A percentile compares a stretch with the other conserved stretches of the same genome.
phyloP scores from a whole-genome alignment of 2,329 filamentous ascomycete species.

The Pseudogymnoascus verrucosus region DNA sequence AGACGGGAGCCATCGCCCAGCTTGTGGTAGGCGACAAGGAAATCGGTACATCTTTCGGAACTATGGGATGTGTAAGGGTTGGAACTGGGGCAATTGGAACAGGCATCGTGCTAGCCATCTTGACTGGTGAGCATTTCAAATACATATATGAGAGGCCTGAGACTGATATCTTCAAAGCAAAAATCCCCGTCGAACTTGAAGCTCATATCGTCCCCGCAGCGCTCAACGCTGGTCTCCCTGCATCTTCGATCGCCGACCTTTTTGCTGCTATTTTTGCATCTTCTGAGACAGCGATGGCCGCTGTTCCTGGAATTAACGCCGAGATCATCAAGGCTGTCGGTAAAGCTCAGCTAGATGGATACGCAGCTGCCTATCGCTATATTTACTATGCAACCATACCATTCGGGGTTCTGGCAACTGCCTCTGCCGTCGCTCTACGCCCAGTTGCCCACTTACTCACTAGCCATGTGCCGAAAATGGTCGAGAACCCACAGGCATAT shows the following conservation, averaged over 20 bases:
- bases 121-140: neutral
- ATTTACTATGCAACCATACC: neutral
- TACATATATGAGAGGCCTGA: neutral
- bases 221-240: constrained; percentile 8
- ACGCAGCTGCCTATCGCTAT: neutral
- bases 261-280: neutral
- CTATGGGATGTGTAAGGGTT: neutral
- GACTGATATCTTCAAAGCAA: neutral
- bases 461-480: neutral
- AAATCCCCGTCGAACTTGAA: neutral
- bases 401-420: neutral
- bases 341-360: neutral
- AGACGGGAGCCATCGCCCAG: neutral
- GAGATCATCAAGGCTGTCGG: constrained; percentile 8
- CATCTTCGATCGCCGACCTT: neutral
- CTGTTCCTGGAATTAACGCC: constrained; percentile 10
- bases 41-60: neutral
- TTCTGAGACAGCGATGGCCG: neutral
- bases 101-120: neutral
- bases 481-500: neutral
- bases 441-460: neutral
- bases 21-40: neutral
- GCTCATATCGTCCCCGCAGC: constrained; percentile 15
- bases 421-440: neutral
- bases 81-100: neutral